phyloP scores from a whole-genome alignment of 257 asterid species.

The Solanum piurae region DNA sequence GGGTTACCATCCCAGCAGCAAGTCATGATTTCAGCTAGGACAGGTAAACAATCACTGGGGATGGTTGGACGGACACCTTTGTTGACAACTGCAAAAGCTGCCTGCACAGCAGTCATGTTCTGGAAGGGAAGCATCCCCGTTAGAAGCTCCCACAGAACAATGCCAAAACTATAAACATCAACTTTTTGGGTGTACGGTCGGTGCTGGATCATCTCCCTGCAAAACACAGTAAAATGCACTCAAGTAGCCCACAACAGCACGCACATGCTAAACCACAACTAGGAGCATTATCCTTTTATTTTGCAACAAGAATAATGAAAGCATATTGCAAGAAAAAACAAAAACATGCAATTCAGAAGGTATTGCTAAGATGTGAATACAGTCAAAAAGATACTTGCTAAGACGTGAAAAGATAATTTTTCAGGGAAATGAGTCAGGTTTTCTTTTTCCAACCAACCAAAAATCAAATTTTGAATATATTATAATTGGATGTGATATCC shows the following conservation, averaged over 20 bases:
- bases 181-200: slow-evolving; percentile 94
- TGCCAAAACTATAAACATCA: slow-evolving; percentile 94
- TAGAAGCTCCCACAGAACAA: slow-evolving; percentile 93
- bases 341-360: neutral
- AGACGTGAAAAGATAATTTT: neutral
- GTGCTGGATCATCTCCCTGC: slow-evolving; percentile 99
- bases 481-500: neutral
- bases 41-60: slow-evolving; percentile 72
- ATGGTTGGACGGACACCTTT: slow-evolving; percentile 83
- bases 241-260: neutral
- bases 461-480: neutral
- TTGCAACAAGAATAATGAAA: neutral
- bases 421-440: neutral
- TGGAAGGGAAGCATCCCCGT: slow-evolving; percentile 98
- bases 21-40: slow-evolving; percentile 76
- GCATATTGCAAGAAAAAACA: neutral
- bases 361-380: neutral
- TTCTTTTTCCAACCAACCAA: neutral
- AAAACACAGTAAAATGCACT: slow-evolving; percentile 9
- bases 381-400: neutral
- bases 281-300: neutral
- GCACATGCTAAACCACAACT: neutral
- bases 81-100: slow-evolving; percentile 96
- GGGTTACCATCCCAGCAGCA: slow-evolving; percentile 91
- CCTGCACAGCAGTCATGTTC: slow-evolving; percentile 98